Base-by-base conservation (phyloP, 805 yeast genomes). In the Candida sithepensis region DNA sequence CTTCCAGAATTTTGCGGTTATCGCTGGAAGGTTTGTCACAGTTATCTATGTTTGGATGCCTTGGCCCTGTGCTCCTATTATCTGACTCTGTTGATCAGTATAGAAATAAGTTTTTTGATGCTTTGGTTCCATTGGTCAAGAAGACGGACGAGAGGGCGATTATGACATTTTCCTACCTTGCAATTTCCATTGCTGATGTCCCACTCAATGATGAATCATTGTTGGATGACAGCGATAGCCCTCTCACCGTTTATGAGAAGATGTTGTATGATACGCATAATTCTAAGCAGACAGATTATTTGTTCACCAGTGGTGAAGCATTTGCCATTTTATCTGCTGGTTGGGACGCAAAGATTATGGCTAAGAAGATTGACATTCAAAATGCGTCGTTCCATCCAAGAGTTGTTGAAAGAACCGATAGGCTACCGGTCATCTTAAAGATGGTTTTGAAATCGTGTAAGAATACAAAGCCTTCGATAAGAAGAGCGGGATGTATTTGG, bases 401-500 rank as follows among this genome's bases (percentile, higher is more conserved):
- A 12, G 24, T 57, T 12, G 44, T 45, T 1, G 21, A 34, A 2
- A 16, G 42, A 9, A 8, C 30, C 8, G 38, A 45, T 3, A 50
- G 64, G 37, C 39, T 61, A 8, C 38, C 50, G 0, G 12, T 57
- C 44, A 66, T 88, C 3, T 60, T 88, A n/a, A 61, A 70, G 0
- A 61, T 64, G 4, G 70, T 87, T 0, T 65, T 91, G 22, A 62
- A 62, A 14, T 72, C 81, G 1, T 79, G 88, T 51, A 64, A 72
- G 3, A 72, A 78, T 7, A 79, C 96, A 0, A 87, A 86, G 54
- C 97, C 97, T 0, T 66, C 83, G 1, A 63, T 88, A 28, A 72
- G 95, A 51, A 84, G 77, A 51, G 84, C 91, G 0, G 79, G 89
- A 0, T 88, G 96, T 65, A 78, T 92, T 36, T 89, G 98, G 95